Conservation (phyloP, 2,329 filamentous ascomycete genomes). For the Neofusicoccum kwambonambiense region DNA sequence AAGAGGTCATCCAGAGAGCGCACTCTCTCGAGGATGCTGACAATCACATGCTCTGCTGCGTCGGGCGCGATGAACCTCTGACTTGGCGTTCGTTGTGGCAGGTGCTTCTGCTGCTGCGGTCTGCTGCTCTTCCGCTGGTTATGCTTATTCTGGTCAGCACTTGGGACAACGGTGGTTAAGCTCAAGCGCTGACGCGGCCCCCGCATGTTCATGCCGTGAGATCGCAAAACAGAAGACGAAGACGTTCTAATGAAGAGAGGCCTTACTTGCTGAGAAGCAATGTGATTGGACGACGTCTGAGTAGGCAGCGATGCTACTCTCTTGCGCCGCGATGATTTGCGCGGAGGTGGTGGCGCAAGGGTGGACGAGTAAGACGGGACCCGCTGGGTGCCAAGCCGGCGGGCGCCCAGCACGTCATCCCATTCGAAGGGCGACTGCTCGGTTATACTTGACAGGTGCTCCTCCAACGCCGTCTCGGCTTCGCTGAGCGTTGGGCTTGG, state of each 20-base stretch:
- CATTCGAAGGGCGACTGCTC: slow-evolving; percentile 8
- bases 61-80: slow-evolving; percentile 38
- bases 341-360: background rate
- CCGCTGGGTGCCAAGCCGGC: slow-evolving; percentile 11
- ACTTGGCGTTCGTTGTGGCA: slow-evolving; percentile 20
- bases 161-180: background rate
- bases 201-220: background rate
- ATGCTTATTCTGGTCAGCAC: slow-evolving; percentile 14
- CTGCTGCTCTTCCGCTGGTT: background rate
- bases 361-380: background rate
- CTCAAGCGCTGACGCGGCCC: slow-evolving; percentile 11
- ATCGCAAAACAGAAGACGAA: background rate
- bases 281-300: slow-evolving; percentile 29
- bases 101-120: background rate
- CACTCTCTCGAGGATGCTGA: slow-evolving; percentile 52
- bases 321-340: slow-evolving; percentile 10
- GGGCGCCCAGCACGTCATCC: slow-evolving; percentile 14
- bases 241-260: slow-evolving; percentile 11
- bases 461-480: slow-evolving; percentile 39
- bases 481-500: slow-evolving; percentile 49
- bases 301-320: slow-evolving; percentile 18
- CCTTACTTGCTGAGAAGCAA: slow-evolving; percentile 25
- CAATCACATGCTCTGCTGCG: slow-evolving; percentile 51
- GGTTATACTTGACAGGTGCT: slow-evolving; percentile 19
- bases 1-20: slow-evolving; percentile 56